These are phyloP conservation scores for Pouteria campechiana DNA, from an alignment of 179 eudicot species.

Conservation along the genomic window DNA sequence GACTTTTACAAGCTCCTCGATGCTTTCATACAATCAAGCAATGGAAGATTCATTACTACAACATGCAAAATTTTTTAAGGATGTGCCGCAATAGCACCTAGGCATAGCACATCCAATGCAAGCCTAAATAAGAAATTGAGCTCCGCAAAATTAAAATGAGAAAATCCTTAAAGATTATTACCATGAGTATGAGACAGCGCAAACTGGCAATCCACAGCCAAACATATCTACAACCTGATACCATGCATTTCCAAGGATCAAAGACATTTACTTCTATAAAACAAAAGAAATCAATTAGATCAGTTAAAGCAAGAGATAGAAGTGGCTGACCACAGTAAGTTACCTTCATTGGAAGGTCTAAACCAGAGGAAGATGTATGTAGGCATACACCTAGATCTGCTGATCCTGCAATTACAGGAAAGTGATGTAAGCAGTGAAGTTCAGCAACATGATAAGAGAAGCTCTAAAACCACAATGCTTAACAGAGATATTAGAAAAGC, in stretches of 20 bases:
- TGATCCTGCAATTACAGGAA: constrained; percentile 45
- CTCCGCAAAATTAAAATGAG: not conserved
- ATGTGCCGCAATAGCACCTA: no score
- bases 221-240: constrained; percentile 96
- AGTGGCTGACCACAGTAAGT: not conserved
- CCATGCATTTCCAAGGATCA: not conserved
- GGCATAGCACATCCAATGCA: not conserved
- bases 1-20: constrained; percentile 88
- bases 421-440: not conserved
- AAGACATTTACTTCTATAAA: not conserved
- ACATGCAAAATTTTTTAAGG: not conserved
- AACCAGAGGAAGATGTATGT: constrained; percentile 95
- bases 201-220: constrained; percentile 98
- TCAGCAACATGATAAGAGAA: not conserved
- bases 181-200: constrained; percentile 98
- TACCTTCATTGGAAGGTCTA: constrained; percentile 99
- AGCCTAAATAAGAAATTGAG: not conserved
- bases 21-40: constrained; percentile 29
- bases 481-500: not conserved
- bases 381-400: constrained; percentile 95
- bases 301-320: not conserved
- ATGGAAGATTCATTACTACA: not conserved
- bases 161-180: constrained; percentile 10
- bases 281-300: no score
- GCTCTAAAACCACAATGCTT: not conserved